Base-by-base conservation (phyloP, 331 rosid species). In the Cucumis variabilis region DNA sequence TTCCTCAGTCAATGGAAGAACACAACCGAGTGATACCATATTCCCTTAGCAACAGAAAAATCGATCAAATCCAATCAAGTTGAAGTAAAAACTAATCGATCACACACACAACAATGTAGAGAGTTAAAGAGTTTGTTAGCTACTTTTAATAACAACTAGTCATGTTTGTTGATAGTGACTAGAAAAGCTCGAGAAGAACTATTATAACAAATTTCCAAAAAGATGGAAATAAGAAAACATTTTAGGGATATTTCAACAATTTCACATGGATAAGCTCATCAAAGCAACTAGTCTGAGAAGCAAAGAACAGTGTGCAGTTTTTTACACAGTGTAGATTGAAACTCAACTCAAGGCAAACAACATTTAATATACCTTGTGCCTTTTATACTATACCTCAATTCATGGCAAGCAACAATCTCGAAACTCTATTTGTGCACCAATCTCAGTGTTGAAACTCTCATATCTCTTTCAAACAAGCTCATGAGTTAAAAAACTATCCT, bases 401-500 rank as follows among this genome's bases (percentile, higher is more conserved):
- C 37, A 30, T 30, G 37, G 37, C 37, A 30, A 30, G 37, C 37
- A 30, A 30, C 37, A 30, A 30, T 30, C 37, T 30, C 37, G 3
- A 30, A 30, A 30, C 96, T 95, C 99, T 86, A 97, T 72, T 86
- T 87, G 93, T 55, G 96, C 90, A 6, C 99, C 99, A 2, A 97
- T 55, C 85, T 97, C 97, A 0, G 93, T 48, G 92, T 97, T 98
- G 46, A 95, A 97, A 92, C 98, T 97, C 88, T 90, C 62, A 76
- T 97, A 95, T 82, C 98, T 79, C 90, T 93, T 95, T 73, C 92
- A 93, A 68, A 97, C 96, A 87, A 97, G 98, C 91, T 93, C 98
- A 30, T 3, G 3, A 51, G 90, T 77, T 30, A 97, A 88, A 89
- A 95, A 92, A 84, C 99, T 98, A 83, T 95, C 96, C 99, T 95